Evolutionary conservation across 495 filamentous ascomycete species (phyloP), one percentile per base, ranked within the genome.

Genomic region (Xylaria intraflava): DNA sequence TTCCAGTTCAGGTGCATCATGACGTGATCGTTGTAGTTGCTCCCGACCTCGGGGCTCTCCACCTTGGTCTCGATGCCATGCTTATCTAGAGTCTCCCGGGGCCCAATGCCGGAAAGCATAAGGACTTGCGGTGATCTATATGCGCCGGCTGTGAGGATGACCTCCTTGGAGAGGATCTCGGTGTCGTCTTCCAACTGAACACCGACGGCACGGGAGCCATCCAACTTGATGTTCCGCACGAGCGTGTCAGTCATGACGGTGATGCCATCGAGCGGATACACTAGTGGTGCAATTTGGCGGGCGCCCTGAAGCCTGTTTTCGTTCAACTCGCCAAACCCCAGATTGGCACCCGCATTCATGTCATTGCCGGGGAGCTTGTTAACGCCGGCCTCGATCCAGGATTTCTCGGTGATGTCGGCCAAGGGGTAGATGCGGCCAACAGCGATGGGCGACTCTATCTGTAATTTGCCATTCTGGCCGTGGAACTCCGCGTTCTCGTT

Each of bases 21-120:
- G 45, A 36, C 57, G 42, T 80, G 79, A 58, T 83, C 80, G 9
- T 74, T 70, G 0, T 83, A 70, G 40, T 79, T 77, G 48, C 78
- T 64, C 6, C 79, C 81, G 11, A 83, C 67, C 9, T 72, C 66
- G 2, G 78, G 69, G 0, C 78, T 55, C 23, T 79, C 64, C 0
- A 75, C 62, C 16, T 76, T 44, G 3, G 77, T 53, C 0, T 66
- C 61, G 43, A 84, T 78, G 17, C 67, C 55, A 62, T 76, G 73
- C 33, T 71, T 51, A 14, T 60, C 38, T 0, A 85, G 71, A 9
- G 78, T 68, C 0, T 62, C 50, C 12, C 65, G 57, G 1, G 75
- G 74, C 0, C 81, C 81, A 53, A 85, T 76, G 8, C 81, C 82
- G 0, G 79, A 83, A 17, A 81, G 74, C 70, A 81, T 77, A 2